A percentile compares a stretch with the other conserved stretches of the same genome.
phyloP scores from a whole-genome alignment of 208 protist species.

The Leishmania mexicana region DNA sequence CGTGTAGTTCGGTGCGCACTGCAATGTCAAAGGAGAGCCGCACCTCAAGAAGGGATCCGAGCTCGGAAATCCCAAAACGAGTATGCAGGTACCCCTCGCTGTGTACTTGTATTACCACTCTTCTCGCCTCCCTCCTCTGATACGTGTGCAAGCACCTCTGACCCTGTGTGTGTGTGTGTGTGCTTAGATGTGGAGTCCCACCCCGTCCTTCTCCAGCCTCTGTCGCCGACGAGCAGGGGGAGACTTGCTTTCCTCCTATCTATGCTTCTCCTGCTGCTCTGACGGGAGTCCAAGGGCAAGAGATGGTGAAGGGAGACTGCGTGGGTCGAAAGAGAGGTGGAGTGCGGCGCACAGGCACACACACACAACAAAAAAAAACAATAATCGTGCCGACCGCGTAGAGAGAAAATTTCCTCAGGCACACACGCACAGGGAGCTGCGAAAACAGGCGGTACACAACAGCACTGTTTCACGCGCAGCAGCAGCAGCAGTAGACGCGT shows the following conservation, averaged over 20 bases:
- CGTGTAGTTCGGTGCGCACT: background rate
- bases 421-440: background rate
- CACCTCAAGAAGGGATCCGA: background rate
- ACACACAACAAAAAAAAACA: background rate
- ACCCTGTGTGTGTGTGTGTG: background rate
- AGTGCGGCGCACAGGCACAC: background rate
- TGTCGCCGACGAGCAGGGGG: background rate
- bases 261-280: background rate
- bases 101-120: background rate
- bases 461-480: background rate
- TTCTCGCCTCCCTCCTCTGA: background rate
- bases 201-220: background rate
- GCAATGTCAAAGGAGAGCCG: background rate
- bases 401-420: background rate
- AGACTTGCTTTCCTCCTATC: background rate
- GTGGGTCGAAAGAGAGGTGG: background rate
- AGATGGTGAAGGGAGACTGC: background rate
- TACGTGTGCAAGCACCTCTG: background rate
- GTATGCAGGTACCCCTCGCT: background rate
- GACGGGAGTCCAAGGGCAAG: background rate
- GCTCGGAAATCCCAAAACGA: background rate
- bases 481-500: background rate
- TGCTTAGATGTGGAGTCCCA: background rate
- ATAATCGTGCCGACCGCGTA: background rate
- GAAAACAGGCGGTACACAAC: background rate